These are phyloP conservation scores for Tulasnella sp. DNA, from an alignment of 768 basidiomycete species.

Conservation along the genomic window DNA sequence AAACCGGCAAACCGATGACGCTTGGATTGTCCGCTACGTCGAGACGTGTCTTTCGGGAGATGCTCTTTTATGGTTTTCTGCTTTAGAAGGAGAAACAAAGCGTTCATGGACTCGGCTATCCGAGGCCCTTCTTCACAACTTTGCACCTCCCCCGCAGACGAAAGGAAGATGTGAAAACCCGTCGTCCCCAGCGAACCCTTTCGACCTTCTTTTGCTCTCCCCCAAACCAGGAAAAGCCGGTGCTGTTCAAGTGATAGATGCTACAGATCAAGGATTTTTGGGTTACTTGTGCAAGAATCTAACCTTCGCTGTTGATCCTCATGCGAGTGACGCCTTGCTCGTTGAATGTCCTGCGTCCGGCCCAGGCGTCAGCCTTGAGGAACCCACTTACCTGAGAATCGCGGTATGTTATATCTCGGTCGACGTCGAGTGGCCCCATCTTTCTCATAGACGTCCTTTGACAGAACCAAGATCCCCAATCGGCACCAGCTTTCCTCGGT, in stretches of 20 bases:
- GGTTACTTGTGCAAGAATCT: background rate
- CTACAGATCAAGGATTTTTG: background rate
- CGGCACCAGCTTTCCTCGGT: background rate
- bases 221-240: background rate
- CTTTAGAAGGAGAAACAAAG: background rate
- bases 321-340: background rate
- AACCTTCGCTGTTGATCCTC: background rate
- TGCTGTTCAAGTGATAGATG: background rate
- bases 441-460: background rate
- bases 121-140: background rate
- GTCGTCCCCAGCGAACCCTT: background rate
- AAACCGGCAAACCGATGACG: background rate
- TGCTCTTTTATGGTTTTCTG: background rate
- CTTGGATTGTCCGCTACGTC: background rate
- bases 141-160: background rate
- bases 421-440: background rate
- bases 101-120: background rate
- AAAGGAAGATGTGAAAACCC: background rate
- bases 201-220: background rate
- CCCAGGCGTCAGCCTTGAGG: background rate
- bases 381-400: background rate
- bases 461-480: background rate
- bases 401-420: background rate
- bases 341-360: background rate
- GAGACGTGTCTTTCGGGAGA: background rate